Evolutionary conservation across 306 rosid genomes (phyloP).

Genomic region (Medicago ruthenica): DNA sequence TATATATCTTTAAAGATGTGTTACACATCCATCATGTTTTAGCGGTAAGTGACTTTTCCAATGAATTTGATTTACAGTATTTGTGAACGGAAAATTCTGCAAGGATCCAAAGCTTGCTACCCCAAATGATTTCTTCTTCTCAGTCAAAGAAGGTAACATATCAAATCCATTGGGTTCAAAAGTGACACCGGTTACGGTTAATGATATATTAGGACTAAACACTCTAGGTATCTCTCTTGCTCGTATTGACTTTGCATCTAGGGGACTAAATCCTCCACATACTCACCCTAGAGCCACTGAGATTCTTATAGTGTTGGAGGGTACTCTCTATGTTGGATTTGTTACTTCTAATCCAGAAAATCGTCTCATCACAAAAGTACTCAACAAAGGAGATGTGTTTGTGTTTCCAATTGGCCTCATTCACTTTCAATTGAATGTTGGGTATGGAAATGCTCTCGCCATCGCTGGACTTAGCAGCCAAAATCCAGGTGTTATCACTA

Average conservation of each 20-base stretch:
- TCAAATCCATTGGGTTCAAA: conserved; percentile 35
- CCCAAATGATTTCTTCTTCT: conserved; percentile 39
- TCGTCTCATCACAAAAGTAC: conserved; percentile 32
- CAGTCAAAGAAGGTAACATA: conserved; percentile 34
- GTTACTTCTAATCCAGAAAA: conserved; percentile 41
- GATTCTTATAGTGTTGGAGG: conserved; percentile 43
- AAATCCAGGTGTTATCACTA: conserved; percentile 17
- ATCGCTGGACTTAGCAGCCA: conserved; percentile 41
- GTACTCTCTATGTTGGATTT: conserved; percentile 48
- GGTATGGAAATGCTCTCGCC: conserved; percentile 32
- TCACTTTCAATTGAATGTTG: conserved; percentile 47
- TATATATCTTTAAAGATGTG: no score
- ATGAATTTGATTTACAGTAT: conserved; percentile 25
- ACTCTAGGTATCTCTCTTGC: conserved; percentile 38
- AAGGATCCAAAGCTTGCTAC: conserved; percentile 44
- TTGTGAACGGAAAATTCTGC: conserved; percentile 52
- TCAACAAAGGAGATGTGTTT: conserved; percentile 40
- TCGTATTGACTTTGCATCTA: conserved; percentile 30
- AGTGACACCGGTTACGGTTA: neutral
- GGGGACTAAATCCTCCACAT: conserved; percentile 31
- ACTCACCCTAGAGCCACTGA: conserved; percentile 26
- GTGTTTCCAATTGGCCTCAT: conserved; percentile 41
- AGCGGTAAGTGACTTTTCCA: no score
- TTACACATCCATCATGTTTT: no score
- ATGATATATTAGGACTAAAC: conserved; percentile 29